These are phyloP conservation scores for Eucalyptus brandiana DNA, from an alignment of 345 rosid species.

Conservation along the genomic window DNA sequence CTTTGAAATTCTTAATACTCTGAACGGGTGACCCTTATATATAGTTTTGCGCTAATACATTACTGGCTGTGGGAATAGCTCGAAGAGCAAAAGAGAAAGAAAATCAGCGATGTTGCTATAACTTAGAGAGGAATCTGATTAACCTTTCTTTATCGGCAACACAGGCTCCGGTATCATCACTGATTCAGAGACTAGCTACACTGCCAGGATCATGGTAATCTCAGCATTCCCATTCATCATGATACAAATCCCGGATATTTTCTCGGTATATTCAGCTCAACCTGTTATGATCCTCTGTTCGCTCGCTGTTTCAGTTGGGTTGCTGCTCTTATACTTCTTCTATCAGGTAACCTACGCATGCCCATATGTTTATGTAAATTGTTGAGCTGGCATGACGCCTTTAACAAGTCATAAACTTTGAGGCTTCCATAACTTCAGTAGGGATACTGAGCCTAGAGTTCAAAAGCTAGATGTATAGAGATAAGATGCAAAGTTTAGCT, in stretches of 20 bases:
- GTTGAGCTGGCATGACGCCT: neutral
- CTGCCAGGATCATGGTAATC: conserved; percentile 26
- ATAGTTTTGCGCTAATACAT: neutral
- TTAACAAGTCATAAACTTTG: neutral
- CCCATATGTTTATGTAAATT: neutral
- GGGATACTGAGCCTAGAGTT: neutral
- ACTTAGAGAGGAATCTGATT: neutral
- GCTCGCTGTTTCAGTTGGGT: neutral
- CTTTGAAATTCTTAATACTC: neutral
- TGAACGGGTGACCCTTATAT: neutral
- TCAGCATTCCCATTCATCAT: conserved; percentile 24
- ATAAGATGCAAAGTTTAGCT: neutral
- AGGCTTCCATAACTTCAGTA: neutral
- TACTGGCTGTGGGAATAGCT: neutral
- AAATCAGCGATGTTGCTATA: neutral
- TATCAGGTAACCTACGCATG: conserved; percentile 10
- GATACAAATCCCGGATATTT: conserved; percentile 9
- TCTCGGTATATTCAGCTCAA: neutral
- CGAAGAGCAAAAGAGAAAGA: neutral
- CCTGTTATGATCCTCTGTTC: conserved; percentile 2
- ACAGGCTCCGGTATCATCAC: conserved; percentile 22
- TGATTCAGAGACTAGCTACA: conserved; percentile 26
- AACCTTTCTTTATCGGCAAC: neutral
- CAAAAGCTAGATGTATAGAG: neutral
- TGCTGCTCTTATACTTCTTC: conserved; percentile 11